Conservation (phyloP, 257 asterid genomes). For the Eucommia ulmoides region DNA sequence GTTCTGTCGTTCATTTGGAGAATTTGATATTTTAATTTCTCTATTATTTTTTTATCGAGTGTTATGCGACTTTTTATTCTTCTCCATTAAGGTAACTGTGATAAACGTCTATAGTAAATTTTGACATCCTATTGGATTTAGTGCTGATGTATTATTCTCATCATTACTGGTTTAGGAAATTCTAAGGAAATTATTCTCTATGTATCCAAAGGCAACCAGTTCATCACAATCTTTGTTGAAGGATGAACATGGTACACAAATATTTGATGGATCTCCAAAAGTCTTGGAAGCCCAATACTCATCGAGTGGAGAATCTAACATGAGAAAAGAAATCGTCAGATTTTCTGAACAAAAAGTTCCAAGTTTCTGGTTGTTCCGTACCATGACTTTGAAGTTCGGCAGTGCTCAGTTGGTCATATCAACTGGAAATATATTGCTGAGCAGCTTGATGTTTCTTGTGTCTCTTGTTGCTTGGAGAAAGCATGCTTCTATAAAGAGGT, state of each 20-base stretch:
- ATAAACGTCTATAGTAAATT: too few relatives aligned
- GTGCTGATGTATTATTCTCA: too few relatives aligned
- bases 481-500: constrained; percentile 56
- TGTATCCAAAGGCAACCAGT: constrained; percentile 30
- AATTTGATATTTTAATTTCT: too few relatives aligned
- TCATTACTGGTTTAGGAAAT: constrained; percentile 40
- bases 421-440: constrained; percentile 49
- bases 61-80: too few relatives aligned
- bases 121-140: too few relatives aligned
- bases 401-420: constrained; percentile 33
- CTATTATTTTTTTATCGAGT: too few relatives aligned
- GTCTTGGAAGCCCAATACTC: constrained; percentile 19
- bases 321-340: constrained; percentile 42
- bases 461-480: constrained; percentile 46
- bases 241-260: constrained; percentile 20
- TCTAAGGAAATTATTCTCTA: constrained; percentile 56
- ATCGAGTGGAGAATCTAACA: constrained; percentile 16
- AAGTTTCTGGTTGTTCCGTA: constrained; percentile 55
- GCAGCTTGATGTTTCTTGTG: constrained; percentile 31
- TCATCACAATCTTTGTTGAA: constrained; percentile 35
- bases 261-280: constrained; percentile 19
- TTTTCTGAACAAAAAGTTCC: constrained; percentile 39
- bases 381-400: constrained; percentile 50
- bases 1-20: too few relatives aligned
- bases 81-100: too few relatives aligned